Conservation (phyloP, 352 stramenopile genomes). For the Phytophthora meadii region DNA sequence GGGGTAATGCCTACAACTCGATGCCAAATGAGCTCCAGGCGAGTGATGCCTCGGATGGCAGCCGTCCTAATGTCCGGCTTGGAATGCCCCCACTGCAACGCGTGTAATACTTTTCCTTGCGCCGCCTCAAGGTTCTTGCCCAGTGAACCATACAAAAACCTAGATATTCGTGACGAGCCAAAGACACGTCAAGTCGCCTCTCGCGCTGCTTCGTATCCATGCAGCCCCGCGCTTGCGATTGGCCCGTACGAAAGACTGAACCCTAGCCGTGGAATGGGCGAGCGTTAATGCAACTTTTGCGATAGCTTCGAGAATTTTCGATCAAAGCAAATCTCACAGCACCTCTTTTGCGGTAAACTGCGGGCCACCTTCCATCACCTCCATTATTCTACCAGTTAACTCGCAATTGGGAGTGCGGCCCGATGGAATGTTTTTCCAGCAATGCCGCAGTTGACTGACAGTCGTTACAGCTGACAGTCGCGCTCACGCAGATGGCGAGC, state of each 20-base stretch:
- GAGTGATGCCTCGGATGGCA: not conserved
- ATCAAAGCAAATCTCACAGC: not conserved
- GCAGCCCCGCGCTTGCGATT: constrained; percentile 24
- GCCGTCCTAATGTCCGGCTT: constrained; percentile 9
- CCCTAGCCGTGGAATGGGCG: constrained; percentile 21
- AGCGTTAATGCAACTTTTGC: constrained; percentile 4
- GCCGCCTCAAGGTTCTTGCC: not conserved
- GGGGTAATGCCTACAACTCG: constrained; percentile 7
- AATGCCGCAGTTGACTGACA: not conserved
- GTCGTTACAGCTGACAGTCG: not conserved
- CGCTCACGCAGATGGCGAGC: constrained; percentile 18
- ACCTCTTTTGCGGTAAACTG: too few species aligned
- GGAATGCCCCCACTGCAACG: constrained; percentile 13
- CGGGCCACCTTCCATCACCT: too few species aligned
- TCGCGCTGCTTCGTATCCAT: constrained; percentile 30
- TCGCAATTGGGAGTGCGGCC: not conserved
- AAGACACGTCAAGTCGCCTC: constrained; percentile 26
- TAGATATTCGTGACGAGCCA: constrained; percentile 5
- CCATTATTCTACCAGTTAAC: too few species aligned
- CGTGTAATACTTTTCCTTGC: constrained; percentile 20
- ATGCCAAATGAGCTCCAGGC: not conserved
- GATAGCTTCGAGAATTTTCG: not conserved
- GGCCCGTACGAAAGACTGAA: not conserved
- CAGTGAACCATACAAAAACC: constrained; percentile 10
- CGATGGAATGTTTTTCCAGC: not conserved